phyloP scores from a whole-genome alignment of 2,329 filamentous ascomycete species.

The Esteya vermicola region DNA sequence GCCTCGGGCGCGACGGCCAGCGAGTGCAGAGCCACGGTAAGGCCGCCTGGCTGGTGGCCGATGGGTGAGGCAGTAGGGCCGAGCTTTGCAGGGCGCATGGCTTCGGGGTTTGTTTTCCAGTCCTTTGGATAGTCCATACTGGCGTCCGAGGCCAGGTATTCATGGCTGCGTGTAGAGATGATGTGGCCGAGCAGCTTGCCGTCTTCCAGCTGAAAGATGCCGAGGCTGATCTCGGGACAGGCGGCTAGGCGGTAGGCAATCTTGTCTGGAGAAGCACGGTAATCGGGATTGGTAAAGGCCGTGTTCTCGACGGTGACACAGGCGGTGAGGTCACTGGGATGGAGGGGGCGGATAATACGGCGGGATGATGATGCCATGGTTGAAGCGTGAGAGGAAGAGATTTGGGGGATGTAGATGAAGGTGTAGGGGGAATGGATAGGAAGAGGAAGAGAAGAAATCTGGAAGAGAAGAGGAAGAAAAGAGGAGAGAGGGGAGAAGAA shows the following conservation, averaged over 20 bases:
- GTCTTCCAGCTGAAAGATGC: conserved; percentile 56
- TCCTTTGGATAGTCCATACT: conserved; percentile 62
- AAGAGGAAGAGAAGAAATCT: neutral
- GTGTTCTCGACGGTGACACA: conserved; percentile 40
- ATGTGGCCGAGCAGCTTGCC: conserved; percentile 62
- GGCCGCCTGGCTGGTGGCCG: conserved; percentile 60
- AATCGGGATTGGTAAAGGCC: conserved; percentile 33
- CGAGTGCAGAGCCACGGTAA: conserved; percentile 70
- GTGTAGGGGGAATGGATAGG: neutral
- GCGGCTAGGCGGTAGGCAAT: conserved; percentile 61
- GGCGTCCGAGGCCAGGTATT: conserved; percentile 51
- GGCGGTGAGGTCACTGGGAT: conserved; percentile 47
- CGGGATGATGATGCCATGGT: neutral
- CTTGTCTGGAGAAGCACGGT: conserved; percentile 39
- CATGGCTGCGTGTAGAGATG: conserved; percentile 56
- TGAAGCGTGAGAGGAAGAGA: neutral
- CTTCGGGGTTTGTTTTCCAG: conserved; percentile 40
- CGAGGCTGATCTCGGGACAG: conserved; percentile 65
- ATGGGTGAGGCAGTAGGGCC: conserved; percentile 29
- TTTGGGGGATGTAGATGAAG: neutral
- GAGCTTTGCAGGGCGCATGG: too few relatives aligned
- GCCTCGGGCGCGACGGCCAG: conserved; percentile 65
- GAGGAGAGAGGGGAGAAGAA: neutral
- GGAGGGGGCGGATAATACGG: conserved; percentile 65
- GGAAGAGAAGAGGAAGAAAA: neutral